Evolutionary conservation across 2,329 filamentous ascomycete genomes (phyloP), one percentile per base, ranked within the genome.

Genomic region (Alternaria rosae): DNA sequence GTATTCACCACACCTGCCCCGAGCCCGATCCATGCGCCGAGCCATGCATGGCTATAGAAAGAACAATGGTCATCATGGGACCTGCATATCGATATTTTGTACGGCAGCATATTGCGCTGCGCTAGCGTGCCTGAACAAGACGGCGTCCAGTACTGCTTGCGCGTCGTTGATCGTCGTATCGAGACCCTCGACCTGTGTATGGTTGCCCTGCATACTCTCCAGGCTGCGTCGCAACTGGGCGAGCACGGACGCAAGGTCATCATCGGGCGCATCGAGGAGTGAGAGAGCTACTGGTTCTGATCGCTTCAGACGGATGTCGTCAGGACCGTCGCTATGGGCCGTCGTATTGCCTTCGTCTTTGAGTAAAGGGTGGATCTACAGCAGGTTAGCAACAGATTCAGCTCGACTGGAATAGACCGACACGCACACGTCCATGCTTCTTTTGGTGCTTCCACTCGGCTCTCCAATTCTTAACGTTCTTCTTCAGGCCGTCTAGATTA

Each of bases 161-260:
- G 78, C 73, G 17, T 70, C 55, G 42, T 47, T 57, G 59, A 79
- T 67, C 15, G 73, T 76, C 41, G 69, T 70, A n/a, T 72, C 66
- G 28, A 80, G 70, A 48, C 76, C 77, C 10, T 75, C 69, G 11
- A 81, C 71, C 59, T 80, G 78, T 57, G 62, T 69, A 67, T 75
- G 71, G 61, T 80, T 81, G 20, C 70, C 71, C 63, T 78, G 76
- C 74, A 81, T 77, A 32, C 70, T 77, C 54, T 79, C 75, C 5
- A 81, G 63, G 65, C 79, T 79, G 43, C 73, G 77, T 32, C 71
- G 71, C 50, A 81, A 72, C 65, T 79, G 78, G 57, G 73, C 73
- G 44, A 81, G 71, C 38, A 80, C 63, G 25, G 76, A 71, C 17
- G 62, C 72, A 11, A 81, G 65, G 44, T 79, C 71, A 43, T 66